Conservation (phyloP, 176 grass and related monocot species). For the Panicum miliaceum region DNA sequence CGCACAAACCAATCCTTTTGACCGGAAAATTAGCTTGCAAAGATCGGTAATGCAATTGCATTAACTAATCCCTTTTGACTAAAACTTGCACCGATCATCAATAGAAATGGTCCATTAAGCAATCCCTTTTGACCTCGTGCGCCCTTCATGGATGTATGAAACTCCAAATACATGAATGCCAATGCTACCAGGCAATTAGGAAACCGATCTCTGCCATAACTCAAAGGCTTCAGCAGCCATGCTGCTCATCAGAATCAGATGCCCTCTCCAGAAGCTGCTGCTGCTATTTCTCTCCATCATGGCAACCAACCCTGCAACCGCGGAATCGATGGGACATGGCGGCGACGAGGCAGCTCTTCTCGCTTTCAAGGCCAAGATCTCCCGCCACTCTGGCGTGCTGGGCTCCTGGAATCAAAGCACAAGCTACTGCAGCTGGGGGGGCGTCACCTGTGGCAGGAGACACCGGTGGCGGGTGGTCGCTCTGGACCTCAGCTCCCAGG, state of each 20-base stretch:
- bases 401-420: constrained; percentile 25
- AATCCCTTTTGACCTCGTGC: too few species aligned
- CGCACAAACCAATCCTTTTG: too few species aligned
- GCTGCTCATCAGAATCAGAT: background rate
- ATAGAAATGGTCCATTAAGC: too few species aligned
- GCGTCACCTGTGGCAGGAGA: background rate
- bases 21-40: too few species aligned
- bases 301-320: background rate
- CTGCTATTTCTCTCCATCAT: background rate
- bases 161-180: too few species aligned
- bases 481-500: constrained; percentile 20
- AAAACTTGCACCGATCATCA: too few species aligned
- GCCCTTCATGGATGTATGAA: too few species aligned
- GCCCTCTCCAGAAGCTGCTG: background rate
- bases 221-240: background rate
- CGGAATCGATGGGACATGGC: background rate
- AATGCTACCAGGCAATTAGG: too few species aligned
- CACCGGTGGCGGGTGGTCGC: background rate
- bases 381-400: background rate
- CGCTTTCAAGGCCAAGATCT: constrained; percentile 12
- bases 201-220: too few species aligned
- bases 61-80: too few species aligned
- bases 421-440: constrained; percentile 14
- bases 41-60: too few species aligned
- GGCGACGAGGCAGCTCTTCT: background rate